These are phyloP conservation scores for Colletotrichum sp. DNA, from an alignment of 2,329 filamentous ascomycete species.

Conservation along the genomic window DNA sequence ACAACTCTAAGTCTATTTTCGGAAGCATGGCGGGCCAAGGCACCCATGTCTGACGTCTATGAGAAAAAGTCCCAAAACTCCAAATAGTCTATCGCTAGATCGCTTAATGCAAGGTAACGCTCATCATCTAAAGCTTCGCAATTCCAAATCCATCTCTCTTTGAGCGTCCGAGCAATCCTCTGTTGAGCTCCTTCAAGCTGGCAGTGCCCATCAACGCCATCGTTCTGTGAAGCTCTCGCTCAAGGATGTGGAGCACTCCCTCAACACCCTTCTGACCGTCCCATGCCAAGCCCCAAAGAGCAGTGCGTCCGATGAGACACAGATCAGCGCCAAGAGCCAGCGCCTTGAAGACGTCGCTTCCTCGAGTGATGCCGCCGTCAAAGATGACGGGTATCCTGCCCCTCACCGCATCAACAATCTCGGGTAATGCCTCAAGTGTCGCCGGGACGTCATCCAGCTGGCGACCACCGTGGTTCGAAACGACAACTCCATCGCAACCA, in stretches of 20 bases:
- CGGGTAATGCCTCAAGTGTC: constrained; percentile 24
- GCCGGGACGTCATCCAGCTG: constrained; percentile 21
- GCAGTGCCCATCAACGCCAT: constrained; percentile 17
- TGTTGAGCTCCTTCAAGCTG: constrained; percentile 11
- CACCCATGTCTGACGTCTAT: not conserved
- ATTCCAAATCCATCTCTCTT: constrained; percentile 11
- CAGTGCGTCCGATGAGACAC: constrained; percentile 12
- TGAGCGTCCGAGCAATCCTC: not conserved
- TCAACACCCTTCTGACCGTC: constrained; percentile 22
- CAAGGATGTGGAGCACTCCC: constrained; percentile 13
- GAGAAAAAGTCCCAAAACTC: not conserved
- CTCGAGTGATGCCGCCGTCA: constrained; percentile 16
- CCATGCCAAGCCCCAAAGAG: constrained; percentile 18
- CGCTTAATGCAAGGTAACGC: not conserved
- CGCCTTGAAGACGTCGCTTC: constrained; percentile 18
- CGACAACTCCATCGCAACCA: constrained; percentile 23
- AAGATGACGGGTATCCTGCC: constrained; percentile 27
- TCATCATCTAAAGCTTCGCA: not conserved
- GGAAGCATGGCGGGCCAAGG: not conserved
- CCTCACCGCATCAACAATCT: constrained; percentile 1
- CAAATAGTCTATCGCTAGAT: not conserved
- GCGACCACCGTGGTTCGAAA: constrained; percentile 27
- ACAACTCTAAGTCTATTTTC: not conserved
- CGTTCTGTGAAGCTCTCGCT: constrained; percentile 5
- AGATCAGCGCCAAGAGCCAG: constrained; percentile 16